Base-by-base conservation (phyloP, 345 rosid genomes). In the Anacardium occidentale region DNA sequence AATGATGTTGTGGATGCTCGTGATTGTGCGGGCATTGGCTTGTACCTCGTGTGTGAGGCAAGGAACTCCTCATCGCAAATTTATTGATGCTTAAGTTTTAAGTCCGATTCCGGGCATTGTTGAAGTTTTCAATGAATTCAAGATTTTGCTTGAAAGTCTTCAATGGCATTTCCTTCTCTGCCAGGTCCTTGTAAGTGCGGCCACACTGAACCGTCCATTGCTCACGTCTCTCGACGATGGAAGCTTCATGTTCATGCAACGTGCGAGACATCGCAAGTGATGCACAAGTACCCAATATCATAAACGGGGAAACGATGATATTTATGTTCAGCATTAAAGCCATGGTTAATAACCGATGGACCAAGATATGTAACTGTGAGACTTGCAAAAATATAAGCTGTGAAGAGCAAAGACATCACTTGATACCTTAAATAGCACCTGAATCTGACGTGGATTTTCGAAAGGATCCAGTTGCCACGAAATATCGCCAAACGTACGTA, bases 1-100 rank as follows among this genome's bases (percentile, higher is more conserved):
- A 15, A 73, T 4, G 40, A 25, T 17, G 17, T 20, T 64, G 68
- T 21, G 68, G 51, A 32, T 70, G 47, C 11, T 40, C 15, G 10
- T 58, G 1, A 18, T 5, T 18, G 25, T 3, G 9, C 8, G 7
- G 64, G 32, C 13, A 1, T 10, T 7, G 51, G 51, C 58, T 24
- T 53, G 20, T 29, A 29, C 21, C 89, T 88, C 2, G 81, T 77
- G 54, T 60, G 45, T 0, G 54, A 47, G 3, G 79, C 76, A 2
- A 62, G 75, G 57, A 89, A 90, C 56, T 89, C 93, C 44, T 89
- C 79, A 2, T 75, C 42, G 92, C 75, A 77, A 87, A 87, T 24
- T 71, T 67, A 37, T 91, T 91, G 60, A 79, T 40, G 25, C 84
- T 77, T 44, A 84, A 54, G 61, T 42, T 68, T 62, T 74, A 84